phyloP scores from a whole-genome alignment of 2,329 filamentous ascomycete genomes.

The Verticillium zaregamsianum region DNA sequence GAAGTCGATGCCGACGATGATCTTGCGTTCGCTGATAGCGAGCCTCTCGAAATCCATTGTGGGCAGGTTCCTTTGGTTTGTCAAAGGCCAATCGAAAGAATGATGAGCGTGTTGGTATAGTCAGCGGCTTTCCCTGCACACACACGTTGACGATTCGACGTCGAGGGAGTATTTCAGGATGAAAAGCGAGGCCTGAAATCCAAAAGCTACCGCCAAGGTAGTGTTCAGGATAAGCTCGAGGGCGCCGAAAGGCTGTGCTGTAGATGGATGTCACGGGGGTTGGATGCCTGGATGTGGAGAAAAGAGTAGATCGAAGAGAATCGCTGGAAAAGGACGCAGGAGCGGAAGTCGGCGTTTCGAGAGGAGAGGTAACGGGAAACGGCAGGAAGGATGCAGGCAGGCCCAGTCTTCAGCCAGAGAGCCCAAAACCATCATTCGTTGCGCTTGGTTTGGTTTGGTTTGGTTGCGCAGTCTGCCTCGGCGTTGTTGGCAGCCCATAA shows the following conservation, averaged over 20 bases:
- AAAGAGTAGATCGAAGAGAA: background rate
- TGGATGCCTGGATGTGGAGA: background rate
- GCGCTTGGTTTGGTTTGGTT: background rate
- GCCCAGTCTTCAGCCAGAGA: background rate
- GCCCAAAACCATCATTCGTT: background rate
- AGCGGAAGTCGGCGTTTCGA: background rate
- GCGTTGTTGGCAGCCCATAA: background rate
- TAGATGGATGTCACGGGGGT: background rate
- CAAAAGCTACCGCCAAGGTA: too few species aligned
- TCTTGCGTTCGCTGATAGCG: constrained; percentile 30
- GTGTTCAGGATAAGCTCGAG: too few species aligned
- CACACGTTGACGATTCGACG: too few species aligned
- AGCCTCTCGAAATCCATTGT: constrained; percentile 32
- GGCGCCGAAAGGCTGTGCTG: background rate
- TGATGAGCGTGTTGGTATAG: too few species aligned
- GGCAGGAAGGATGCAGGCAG: background rate
- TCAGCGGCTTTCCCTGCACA: too few species aligned
- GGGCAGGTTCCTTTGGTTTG: too few species aligned
- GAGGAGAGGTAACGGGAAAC: background rate
- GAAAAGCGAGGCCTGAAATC: too few species aligned
- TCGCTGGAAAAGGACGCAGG: background rate
- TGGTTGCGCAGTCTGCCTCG: background rate
- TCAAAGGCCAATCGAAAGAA: too few species aligned
- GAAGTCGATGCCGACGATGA: constrained; percentile 52
- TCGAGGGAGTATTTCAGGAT: too few species aligned